Conservation (phyloP, 73 alveolate species). For the Tetrahymena borealis region DNA sequence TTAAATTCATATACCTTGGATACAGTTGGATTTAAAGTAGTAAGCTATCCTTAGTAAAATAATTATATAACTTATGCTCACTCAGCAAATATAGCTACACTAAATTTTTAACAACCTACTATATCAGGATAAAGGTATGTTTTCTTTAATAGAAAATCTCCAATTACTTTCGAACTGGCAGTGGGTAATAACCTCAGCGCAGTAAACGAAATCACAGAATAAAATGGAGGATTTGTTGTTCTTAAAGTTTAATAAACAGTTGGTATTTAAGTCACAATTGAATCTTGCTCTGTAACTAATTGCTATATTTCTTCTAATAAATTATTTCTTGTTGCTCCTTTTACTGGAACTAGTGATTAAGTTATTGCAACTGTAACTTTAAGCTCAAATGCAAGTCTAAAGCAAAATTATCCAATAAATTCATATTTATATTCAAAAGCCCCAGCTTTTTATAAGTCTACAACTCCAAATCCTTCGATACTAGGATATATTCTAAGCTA, state of each 20-base stretch:
- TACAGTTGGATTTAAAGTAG: not conserved
- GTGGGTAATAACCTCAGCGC: not conserved
- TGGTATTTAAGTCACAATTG: not conserved
- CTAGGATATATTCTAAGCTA: not conserved
- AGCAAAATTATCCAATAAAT: not conserved
- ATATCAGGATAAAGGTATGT: not conserved
- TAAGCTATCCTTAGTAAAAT: not conserved
- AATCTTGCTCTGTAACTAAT: not conserved
- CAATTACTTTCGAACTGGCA: not conserved
- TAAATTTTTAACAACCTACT: not conserved
- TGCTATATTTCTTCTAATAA: not conserved
- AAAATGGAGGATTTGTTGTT: not conserved
- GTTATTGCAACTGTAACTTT: not conserved
- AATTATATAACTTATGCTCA: not conserved
- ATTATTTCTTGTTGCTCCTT: not conserved
- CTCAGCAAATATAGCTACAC: not conserved
- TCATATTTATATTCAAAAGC: not conserved
- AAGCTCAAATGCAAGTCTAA: not conserved
- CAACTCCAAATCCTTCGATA: not conserved
- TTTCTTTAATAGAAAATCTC: not conserved
- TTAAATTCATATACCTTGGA: not conserved
- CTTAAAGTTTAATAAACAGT: not conserved
- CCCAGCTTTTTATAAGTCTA: not conserved
- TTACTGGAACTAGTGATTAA: not conserved
- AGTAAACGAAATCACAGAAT: not conserved